These are phyloP conservation scores for Rhizoctonia solani DNA, from an alignment of 1,284 basidiomycete genomes.

Conservation along the genomic window DNA sequence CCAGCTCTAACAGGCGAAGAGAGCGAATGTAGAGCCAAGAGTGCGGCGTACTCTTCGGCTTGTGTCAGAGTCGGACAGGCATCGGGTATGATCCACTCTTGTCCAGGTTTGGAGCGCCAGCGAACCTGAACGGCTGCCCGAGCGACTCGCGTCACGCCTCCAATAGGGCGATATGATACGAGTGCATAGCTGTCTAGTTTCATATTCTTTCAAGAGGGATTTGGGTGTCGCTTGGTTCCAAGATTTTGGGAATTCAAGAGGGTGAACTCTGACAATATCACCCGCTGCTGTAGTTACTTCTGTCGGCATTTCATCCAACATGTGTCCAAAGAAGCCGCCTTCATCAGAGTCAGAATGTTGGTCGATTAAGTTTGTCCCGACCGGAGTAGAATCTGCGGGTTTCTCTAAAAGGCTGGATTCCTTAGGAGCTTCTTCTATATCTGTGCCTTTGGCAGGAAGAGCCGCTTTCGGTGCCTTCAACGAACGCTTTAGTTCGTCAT, in stretches of 20 bases:
- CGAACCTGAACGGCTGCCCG: slow-evolving; percentile 71
- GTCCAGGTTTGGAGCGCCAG: slow-evolving; percentile 56
- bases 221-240: slow-evolving; percentile 78
- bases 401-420: no score
- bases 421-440: no score
- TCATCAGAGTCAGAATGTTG: slow-evolving; percentile 54
- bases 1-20: slow-evolving; percentile 43
- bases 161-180: slow-evolving; percentile 67
- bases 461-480: slow-evolving; percentile 19
- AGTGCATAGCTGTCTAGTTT: slow-evolving; percentile 74
- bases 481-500: slow-evolving; percentile 12
- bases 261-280: slow-evolving; percentile 60
- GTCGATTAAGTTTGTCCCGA: slow-evolving; percentile 51
- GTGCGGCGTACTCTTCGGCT: slow-evolving; percentile 90
- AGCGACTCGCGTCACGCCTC: slow-evolving; percentile 69
- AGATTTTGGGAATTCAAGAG: slow-evolving; percentile 81
- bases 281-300: slow-evolving; percentile 59
- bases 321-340: slow-evolving; percentile 71
- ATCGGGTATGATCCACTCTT: slow-evolving; percentile 83
- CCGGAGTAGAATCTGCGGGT: slow-evolving; percentile 22
- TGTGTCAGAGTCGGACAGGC: slow-evolving; percentile 79
- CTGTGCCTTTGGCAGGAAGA: slow-evolving; percentile 19
- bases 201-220: slow-evolving; percentile 65
- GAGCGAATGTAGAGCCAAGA: slow-evolving; percentile 80
- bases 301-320: slow-evolving; percentile 72